phyloP scores from a whole-genome alignment of 1,139 yeast genomes.

The Suhomyces maxii region DNA sequence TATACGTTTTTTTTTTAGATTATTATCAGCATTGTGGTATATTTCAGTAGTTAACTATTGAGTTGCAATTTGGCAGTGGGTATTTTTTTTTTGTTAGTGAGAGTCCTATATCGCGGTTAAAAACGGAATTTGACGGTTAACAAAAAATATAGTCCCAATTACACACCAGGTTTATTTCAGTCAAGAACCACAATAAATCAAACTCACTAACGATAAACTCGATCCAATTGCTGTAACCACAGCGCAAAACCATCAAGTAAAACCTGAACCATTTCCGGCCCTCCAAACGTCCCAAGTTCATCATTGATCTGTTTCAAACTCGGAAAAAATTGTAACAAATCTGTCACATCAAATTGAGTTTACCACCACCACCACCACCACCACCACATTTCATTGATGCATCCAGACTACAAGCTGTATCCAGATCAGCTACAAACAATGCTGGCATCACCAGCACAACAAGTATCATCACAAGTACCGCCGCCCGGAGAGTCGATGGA shows the following conservation, averaged over 20 bases:
- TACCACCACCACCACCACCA: background rate
- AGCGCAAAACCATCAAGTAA: no score
- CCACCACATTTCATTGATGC: background rate
- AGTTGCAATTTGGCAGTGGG: no score
- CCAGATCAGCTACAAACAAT: background rate
- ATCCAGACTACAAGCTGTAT: background rate
- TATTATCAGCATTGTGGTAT: no score
- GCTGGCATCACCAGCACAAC: background rate
- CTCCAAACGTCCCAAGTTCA: no score
- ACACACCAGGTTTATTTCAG: background rate
- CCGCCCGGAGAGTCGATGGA: background rate
- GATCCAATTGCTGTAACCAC: no score
- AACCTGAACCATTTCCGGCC: no score
- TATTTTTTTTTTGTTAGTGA: background rate
- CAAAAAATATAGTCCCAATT: background rate
- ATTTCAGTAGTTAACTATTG: no score
- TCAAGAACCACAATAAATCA: background rate
- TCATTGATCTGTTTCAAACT: no score
- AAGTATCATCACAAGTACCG: background rate
- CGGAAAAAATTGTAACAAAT: no score
- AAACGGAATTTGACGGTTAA: background rate
- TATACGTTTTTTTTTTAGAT: no score
- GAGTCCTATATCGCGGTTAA: background rate
- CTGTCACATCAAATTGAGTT: no score
- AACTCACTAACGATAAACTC: no score